Evolutionary conservation across 1,139 yeast species (phyloP).

Genomic region (Magnusiomyces sp.): DNA sequence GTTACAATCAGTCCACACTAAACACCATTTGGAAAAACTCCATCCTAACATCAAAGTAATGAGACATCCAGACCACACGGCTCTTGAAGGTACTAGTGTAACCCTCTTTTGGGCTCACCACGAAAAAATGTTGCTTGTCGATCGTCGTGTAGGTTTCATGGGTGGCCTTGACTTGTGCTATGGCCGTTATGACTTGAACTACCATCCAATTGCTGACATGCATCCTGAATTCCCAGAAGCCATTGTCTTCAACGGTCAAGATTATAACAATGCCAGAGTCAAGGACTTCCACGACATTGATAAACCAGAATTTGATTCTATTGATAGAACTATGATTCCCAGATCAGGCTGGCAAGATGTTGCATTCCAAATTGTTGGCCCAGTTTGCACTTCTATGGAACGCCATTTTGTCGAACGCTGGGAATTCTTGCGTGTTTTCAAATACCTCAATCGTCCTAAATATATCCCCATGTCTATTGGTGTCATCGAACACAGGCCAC

Average conservation of each 20-base stretch:
- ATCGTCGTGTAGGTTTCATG: conserved; percentile 48
- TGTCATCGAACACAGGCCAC: conserved; percentile 11
- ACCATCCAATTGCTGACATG: conserved; percentile 33
- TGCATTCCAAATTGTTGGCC: conserved; percentile 16
- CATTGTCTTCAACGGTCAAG: conserved; percentile 16
- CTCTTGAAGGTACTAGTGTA: conserved; percentile 37
- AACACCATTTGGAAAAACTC: conserved; percentile 43
- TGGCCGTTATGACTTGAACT: conserved; percentile 57
- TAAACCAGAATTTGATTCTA: conserved; percentile 14
- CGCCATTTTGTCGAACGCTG: conserved; percentile 18
- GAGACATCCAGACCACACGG: conserved; percentile 54
- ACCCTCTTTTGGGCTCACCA: conserved; percentile 65
- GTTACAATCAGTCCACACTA: conserved; percentile 52
- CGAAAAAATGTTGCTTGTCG: conserved; percentile 50
- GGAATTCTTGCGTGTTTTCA: conserved; percentile 17
- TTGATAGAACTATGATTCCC: conserved; percentile 15
- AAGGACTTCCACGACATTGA: conserved; percentile 15
- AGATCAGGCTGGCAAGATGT: conserved; percentile 20
- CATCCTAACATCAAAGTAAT: conserved; percentile 54
- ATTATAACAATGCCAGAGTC: conserved; percentile 17
- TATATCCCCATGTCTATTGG: conserved; percentile 15
- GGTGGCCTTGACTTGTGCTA: conserved; percentile 59
- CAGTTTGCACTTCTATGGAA: conserved; percentile 16
- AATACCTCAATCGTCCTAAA: conserved; percentile 16
- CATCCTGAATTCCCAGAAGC: conserved; percentile 16